A percentile compares a stretch with the other conserved stretches of the same genome.
phyloP scores from a whole-genome alignment of 306 rosid genomes.

The Prinsepia uniflora region DNA sequence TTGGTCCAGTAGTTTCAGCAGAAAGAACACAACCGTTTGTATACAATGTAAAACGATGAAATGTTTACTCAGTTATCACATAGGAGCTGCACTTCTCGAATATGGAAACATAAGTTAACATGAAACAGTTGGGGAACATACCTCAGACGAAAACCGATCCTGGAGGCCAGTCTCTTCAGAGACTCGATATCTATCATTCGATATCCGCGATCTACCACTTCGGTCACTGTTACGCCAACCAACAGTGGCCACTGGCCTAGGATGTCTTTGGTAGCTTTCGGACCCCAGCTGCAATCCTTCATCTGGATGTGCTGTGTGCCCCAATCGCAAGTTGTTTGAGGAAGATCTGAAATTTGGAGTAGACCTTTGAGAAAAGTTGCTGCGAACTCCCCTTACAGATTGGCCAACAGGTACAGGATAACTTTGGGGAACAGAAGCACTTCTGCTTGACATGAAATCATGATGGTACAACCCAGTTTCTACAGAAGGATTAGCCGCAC shows the following conservation, averaged over 20 bases:
- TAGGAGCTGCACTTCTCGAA: background rate
- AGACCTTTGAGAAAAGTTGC: constrained; percentile 63
- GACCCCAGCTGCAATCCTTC: constrained; percentile 58
- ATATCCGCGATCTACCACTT: constrained; percentile 66
- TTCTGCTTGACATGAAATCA: constrained; percentile 48
- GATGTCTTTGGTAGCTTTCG: constrained; percentile 60
- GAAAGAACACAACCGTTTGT: background rate
- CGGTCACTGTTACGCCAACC: constrained; percentile 65
- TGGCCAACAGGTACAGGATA: constrained; percentile 46
- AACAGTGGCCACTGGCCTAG: constrained; percentile 41
- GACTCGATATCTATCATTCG: constrained; percentile 48
- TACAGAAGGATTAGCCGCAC: constrained; percentile 44
- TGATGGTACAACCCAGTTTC: constrained; percentile 61
- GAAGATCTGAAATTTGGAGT: constrained; percentile 58
- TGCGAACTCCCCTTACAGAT: constrained; percentile 54
- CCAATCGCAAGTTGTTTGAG: constrained; percentile 52
- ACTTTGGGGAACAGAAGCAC: constrained; percentile 45
- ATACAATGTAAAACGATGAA: background rate
- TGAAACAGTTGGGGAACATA: constrained; percentile 17
- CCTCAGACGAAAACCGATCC: constrained; percentile 56
- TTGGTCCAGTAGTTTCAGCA: background rate
- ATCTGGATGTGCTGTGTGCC: constrained; percentile 51
- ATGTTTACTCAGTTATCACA: background rate
- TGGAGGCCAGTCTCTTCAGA: constrained; percentile 42
- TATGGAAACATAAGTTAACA: background rate